Base-by-base conservation (phyloP, 495 filamentous ascomycete genomes). In the Aspergillus sclerotioniger region DNA sequence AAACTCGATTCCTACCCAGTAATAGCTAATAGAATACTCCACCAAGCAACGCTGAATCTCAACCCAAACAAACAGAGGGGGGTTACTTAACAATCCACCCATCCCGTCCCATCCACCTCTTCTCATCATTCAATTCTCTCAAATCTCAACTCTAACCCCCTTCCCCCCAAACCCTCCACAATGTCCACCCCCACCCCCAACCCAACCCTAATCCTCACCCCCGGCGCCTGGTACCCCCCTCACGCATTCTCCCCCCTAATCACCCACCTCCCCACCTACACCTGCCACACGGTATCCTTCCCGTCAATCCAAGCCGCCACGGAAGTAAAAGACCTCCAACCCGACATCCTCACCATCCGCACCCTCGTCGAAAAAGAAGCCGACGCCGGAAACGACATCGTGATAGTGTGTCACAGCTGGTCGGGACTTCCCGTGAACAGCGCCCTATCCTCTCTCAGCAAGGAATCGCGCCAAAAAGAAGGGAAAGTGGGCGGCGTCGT, bases 351-450 rank as follows among this genome's bases (percentile, higher is more conserved):
- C 0, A 59, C 62, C 0, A 60, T 76, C 41, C 68, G 71, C 13
- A 47, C 59, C 2, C 49, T 69, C 0, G 66, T 74, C 25, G 62
- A 67, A 28, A 39, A 52, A 6, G 72, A 66, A 46, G 62, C 60
- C 20, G 51, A 69, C 12, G 64, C 57, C 0, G 71, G 72, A 6
- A 57, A 67, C 21, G 72, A 76, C n/a, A 66, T 78, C 12, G 51
- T 76, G 10, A 44, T 78, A 21, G 51, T 78, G 25, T 61, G 67
- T 31, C 75, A 78, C 62, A 80, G 77, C 37, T 84, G 81, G 69
- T 71, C 80, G 29, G 82, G 81, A 6, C 55, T 79, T 10, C 77
- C 81, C 0, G 79, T 76, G 8, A 73, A 67, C 61, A 80, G 76
- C 51, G 78, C 79, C 3, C 62, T 83, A 37, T 73, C 76, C 32